Evolutionary conservation across 2,329 filamentous ascomycete genomes (phyloP).

Genomic region (Phialophora expanda): DNA sequence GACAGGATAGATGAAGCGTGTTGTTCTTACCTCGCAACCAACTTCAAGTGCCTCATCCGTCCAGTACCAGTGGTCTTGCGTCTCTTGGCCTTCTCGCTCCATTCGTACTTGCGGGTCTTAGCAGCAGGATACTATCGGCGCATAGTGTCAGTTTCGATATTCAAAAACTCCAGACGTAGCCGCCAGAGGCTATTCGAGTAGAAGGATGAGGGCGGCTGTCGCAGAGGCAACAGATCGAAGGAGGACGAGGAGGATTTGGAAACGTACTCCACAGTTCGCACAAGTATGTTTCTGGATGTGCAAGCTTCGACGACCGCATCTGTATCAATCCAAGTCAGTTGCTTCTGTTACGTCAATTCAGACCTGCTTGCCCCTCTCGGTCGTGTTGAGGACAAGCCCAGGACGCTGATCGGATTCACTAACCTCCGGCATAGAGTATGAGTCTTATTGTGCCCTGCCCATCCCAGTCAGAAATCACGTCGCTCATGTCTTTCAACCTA

Average conservation of each 20-base stretch:
- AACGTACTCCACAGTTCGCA: conserved; percentile 74
- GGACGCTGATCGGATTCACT: conserved; percentile 54
- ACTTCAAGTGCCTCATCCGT: conserved; percentile 94
- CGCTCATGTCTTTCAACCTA: conserved; percentile 4
- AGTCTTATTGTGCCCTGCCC: conserved; percentile 80
- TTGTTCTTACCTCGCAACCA: conserved; percentile 69
- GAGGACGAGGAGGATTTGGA: neutral
- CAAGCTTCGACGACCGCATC: conserved; percentile 82
- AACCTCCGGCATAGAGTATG: conserved; percentile 98
- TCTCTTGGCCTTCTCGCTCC: conserved; percentile 99
- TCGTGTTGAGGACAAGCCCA: neutral
- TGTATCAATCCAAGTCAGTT: conserved; percentile 47
- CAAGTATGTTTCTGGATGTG: conserved; percentile 99
- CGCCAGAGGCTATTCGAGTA: neutral
- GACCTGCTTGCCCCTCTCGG: neutral
- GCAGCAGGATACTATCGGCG: conserved; percentile 77
- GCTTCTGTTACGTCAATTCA: neutral
- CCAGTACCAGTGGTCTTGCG: conserved; percentile 99
- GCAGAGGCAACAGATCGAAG: neutral
- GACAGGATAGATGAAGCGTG: neutral
- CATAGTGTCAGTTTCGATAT: conserved; percentile 20
- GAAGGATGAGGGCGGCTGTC: neutral
- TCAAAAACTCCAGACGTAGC: neutral
- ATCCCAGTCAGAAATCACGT: conserved; percentile 25
- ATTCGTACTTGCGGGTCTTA: conserved; percentile 99